Conservation (phyloP, 2,329 filamentous ascomycete genomes). For the Aspergillus neotritici region DNA sequence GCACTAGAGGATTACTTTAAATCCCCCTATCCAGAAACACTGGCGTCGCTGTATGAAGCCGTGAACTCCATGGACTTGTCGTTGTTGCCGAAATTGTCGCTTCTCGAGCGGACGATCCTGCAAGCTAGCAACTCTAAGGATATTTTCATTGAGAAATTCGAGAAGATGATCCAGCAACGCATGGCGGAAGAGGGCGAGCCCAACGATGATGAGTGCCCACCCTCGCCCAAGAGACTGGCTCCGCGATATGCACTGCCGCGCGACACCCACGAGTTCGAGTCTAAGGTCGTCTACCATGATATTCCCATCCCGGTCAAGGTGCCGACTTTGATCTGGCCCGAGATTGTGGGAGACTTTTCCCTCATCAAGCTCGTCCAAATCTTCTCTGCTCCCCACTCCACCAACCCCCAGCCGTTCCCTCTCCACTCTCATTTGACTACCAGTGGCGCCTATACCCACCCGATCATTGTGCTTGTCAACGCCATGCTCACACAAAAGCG, state of each 20-base stretch:
- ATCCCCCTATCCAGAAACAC: conserved; percentile 76
- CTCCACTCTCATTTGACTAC: conserved; percentile 91
- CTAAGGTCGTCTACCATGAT: conserved; percentile 89
- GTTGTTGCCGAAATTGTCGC: conserved; percentile 77
- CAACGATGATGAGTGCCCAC: conserved; percentile 30
- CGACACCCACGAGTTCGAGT: conserved; percentile 97
- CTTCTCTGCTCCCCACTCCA: conserved; percentile 77
- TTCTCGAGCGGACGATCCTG: conserved; percentile 77
- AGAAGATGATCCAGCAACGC: conserved; percentile 82
- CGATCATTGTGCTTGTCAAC: conserved; percentile 90
- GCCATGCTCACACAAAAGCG: conserved; percentile 93
- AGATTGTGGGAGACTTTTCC: conserved; percentile 96
- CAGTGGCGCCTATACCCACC: conserved; percentile 81
- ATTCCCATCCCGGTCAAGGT: conserved; percentile 97
- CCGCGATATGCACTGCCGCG: conserved; percentile 70
- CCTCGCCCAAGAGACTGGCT: conserved; percentile 53
- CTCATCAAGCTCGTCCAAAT: conserved; percentile 95
- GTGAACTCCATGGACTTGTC: conserved; percentile 97
- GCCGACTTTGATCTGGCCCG: conserved; percentile 84
- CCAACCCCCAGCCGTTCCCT: conserved; percentile 75
- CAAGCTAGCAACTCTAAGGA: conserved; percentile 92
- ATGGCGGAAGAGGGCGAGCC: conserved; percentile 57
- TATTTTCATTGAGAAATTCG: conserved; percentile 95
- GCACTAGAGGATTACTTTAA: conserved; percentile 98
- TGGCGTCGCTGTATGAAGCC: conserved; percentile 81